Base-by-base conservation (phyloP, 73 alveolate species). In the Halteria grandinella region DNA sequence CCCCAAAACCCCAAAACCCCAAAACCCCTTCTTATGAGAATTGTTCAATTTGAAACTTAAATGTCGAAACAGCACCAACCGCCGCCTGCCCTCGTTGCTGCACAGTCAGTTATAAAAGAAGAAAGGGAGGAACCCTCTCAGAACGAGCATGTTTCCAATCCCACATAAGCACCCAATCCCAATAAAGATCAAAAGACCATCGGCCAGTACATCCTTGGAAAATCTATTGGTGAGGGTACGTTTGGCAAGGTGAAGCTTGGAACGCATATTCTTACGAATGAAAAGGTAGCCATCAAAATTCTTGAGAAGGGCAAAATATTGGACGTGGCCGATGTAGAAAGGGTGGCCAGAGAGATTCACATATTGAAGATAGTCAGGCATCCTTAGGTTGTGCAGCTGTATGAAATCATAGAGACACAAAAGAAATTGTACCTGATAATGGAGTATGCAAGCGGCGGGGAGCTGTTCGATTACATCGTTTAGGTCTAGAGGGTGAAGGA, bases 381-480 rank as follows among this genome's bases (percentile, higher is more conserved):
- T 75, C 95, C 95, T 21, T 52, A 82, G 24, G 81, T 88, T 21
- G 89, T 88, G 0, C 75, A 83, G 45, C 83, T 88, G 51, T 88
- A 87, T 51, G 81, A 83, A 72, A 93, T 93, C 37, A 93, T 93
- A 10, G 91, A 87, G 88, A 90, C 96, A 18, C 89, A 89, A 58
- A 75, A 81, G 28, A 88, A 87, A 57, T 50, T 90, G 36, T 93
- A 87, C 72, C 72, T 93, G 23, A 75, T 93, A 66, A 93, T 76
- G 83, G 97, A 92, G 82, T 92, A 90, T 73, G 95, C 96, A 36
- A 76, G 87, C 55, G 97, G 97, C 20, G 95, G 94, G 32, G 98
- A 93, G 73, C 79, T 93, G 28, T 83, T 93, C 72, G 97, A 93
- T 62, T 93, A 93, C 77, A 93, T 90, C 1, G 79, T 89, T 33